Evolutionary conservation across 352 stramenopile species (phyloP).

Genomic region (Phytophthora tubulina): DNA sequence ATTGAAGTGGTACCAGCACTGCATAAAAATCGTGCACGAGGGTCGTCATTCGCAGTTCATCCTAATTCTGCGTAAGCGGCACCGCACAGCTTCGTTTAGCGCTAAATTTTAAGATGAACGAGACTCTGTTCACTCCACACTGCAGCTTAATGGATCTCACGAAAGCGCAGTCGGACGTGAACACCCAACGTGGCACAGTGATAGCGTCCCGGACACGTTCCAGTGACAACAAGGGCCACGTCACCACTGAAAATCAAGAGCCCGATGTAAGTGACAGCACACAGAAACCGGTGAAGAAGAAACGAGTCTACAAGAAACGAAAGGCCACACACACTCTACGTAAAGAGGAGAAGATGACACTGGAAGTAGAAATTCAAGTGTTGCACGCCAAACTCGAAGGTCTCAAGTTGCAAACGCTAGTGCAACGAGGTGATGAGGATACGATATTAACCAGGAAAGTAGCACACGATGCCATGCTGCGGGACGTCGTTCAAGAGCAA

Average conservation of each 20-base stretch:
- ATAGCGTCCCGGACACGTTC: background rate
- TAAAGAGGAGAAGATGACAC: conserved; percentile 37
- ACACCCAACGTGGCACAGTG: background rate
- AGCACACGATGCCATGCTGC: conserved; percentile 27
- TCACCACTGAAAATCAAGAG: background rate
- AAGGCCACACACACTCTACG: conserved; percentile 37
- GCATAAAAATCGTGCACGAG: background rate
- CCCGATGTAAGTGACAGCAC: conserved; percentile 4
- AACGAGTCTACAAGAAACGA: conserved; percentile 34
- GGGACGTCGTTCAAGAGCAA: conserved; percentile 34
- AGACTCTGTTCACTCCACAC: background rate
- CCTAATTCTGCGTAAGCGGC: background rate
- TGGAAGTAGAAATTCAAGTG: conserved; percentile 22
- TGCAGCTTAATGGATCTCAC: conserved; percentile 17
- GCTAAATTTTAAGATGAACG: conserved; percentile 5
- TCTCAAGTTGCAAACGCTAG: conserved; percentile 31
- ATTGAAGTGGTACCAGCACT: background rate
- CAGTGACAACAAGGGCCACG: background rate
- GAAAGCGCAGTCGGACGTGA: conserved; percentile 13
- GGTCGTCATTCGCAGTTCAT: conserved; percentile 23
- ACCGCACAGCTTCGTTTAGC: background rate
- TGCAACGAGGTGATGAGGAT: conserved; percentile 24
- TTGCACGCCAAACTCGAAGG: conserved; percentile 35
- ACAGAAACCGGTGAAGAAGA: conserved; percentile 18
- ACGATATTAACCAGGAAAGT: conserved; percentile 7